Evolutionary conservation across 208 protist species (phyloP).

Genomic region (Balamuthia mandrillaris): DNA sequence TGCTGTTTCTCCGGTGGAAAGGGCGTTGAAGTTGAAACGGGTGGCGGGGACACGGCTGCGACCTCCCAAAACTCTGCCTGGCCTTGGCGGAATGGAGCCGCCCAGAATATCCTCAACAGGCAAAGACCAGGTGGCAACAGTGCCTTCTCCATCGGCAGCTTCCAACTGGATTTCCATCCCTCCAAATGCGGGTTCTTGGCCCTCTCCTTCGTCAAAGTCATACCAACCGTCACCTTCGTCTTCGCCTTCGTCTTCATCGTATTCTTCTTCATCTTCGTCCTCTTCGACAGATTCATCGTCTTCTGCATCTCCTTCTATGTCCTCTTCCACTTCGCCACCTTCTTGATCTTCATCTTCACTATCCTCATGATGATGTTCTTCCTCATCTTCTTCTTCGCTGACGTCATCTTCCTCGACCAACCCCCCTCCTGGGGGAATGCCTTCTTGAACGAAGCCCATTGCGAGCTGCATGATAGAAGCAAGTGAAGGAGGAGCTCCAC

Average conservation of each 20-base stretch:
- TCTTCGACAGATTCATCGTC: background rate
- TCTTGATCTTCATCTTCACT: background rate
- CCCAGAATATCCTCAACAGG: constrained; percentile 10
- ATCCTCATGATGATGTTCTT: background rate
- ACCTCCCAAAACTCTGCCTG: no score
- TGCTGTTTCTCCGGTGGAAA: background rate
- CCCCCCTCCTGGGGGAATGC: background rate
- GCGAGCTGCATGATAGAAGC: no score
- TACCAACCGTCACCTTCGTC: background rate
- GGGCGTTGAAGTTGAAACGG: background rate
- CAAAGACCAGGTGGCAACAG: background rate
- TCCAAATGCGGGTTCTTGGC: background rate
- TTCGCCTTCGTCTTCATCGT: background rate
- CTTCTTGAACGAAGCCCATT: no score
- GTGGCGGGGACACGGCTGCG: no score
- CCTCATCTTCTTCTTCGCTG: background rate
- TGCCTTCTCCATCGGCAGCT: background rate
- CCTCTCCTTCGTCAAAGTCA: background rate
- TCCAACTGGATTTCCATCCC: background rate
- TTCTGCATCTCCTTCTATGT: background rate
- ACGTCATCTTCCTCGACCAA: background rate
- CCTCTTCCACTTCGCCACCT: background rate
- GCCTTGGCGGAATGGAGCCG: no score
- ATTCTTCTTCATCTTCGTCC: background rate
- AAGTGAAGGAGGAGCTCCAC: no score